Percentiles rank a stretch among this genome's conserved stretches.
Evolutionary conservation across 352 stramenopile genomes (phyloP).

Genomic region (Lagenidium giganteum): DNA sequence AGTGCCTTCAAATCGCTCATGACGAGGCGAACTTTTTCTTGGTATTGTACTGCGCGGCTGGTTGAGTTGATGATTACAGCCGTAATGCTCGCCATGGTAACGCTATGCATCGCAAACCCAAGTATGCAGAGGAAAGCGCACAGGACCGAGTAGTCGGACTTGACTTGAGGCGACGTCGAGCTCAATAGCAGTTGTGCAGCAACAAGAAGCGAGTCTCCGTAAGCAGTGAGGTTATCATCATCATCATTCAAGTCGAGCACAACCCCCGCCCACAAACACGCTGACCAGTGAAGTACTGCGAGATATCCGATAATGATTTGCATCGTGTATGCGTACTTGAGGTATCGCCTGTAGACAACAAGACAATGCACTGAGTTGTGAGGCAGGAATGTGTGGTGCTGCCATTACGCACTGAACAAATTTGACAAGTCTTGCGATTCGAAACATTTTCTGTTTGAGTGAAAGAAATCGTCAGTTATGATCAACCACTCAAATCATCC

Average conservation of each 20-base stretch:
- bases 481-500: too few species aligned
- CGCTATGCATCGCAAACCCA: conserved; percentile 35
- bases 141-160: conserved; percentile 32
- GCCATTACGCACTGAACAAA: conserved; percentile 53
- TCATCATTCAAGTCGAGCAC: conserved; percentile 19
- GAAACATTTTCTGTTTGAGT: conserved; percentile 58
- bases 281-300: conserved; percentile 50
- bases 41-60: conserved; percentile 45
- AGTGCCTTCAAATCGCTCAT: conserved; percentile 58
- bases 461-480: conserved; percentile 1
- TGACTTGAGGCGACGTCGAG: conserved; percentile 35
- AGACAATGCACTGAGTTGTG: too few species aligned
- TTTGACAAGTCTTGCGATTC: conserved; percentile 41
- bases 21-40: conserved; percentile 54
- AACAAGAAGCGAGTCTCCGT: conserved; percentile 37
- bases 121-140: conserved; percentile 30
- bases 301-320: conserved; percentile 48
- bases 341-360: conserved; percentile 47
- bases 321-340: conserved; percentile 42
- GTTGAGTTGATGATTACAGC: conserved; percentile 34
- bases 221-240: conserved; percentile 28
- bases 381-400: too few species aligned
- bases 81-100: conserved; percentile 45
- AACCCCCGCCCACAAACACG: conserved; percentile 34
- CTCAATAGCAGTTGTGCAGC: conserved; percentile 30